These are phyloP conservation scores for Mortierella sp. DNA, from an alignment of 371 early-diverging fungal species.

Conservation along the genomic window DNA sequence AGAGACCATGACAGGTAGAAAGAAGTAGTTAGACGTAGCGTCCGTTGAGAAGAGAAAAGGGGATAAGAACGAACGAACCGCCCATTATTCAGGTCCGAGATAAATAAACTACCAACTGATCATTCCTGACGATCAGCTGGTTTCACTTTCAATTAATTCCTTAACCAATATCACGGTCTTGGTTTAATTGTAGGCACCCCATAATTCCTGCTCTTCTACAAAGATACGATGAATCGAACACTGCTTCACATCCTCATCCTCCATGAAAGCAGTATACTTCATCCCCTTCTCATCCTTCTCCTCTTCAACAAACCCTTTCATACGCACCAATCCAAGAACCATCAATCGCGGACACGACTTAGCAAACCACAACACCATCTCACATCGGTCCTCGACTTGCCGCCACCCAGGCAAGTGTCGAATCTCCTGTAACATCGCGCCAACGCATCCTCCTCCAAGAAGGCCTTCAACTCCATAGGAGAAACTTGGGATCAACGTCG, in stretches of 20 bases:
- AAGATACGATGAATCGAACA: too few species aligned
- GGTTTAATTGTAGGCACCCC: too few species aligned
- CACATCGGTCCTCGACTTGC: not conserved
- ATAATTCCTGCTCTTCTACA: too few species aligned
- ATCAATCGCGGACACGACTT: not conserved
- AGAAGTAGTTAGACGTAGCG: too few species aligned
- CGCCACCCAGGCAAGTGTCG: not conserved
- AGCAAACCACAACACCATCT: conserved; percentile 4
- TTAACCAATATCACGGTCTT: not conserved
- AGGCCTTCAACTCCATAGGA: not conserved
- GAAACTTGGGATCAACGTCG: not conserved
- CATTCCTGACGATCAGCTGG: too few species aligned
- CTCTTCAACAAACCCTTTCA: not conserved
- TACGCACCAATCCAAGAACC: not conserved
- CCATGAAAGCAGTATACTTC: not conserved
- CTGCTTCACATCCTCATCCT: not conserved
- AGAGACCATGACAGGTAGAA: too few species aligned
- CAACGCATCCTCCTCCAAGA: not conserved
- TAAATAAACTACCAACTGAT: too few species aligned
- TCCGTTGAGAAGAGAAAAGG: too few species aligned
- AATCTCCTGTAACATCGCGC: not conserved
- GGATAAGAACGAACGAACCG: too few species aligned
- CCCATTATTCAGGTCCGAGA: too few species aligned
- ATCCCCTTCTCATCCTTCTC: not conserved
- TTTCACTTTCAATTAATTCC: not conserved